Conservation (phyloP, 2,329 filamentous ascomycete genomes). For the Plenodomus lindquistii region DNA sequence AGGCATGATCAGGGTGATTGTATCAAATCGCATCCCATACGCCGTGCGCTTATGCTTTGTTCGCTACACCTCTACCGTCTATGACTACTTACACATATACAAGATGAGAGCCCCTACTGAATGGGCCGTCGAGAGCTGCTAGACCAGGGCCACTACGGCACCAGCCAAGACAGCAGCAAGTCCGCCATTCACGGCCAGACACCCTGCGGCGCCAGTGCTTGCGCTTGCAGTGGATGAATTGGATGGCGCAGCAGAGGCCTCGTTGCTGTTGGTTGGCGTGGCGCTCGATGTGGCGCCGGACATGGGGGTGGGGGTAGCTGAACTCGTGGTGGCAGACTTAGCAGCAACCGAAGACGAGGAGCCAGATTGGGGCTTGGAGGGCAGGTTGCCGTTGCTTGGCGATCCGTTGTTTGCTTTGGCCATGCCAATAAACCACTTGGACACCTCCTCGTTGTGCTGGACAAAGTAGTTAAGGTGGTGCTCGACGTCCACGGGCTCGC, state of each 20-base stretch:
- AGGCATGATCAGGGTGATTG: no score
- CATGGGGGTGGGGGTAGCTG: not conserved
- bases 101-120: not conserved
- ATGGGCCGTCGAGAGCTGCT: not conserved
- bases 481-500: constrained; percentile 55
- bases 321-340: not conserved
- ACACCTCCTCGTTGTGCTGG: constrained; percentile 27
- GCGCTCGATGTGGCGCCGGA: not conserved
- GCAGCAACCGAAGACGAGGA: not conserved
- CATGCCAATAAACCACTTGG: constrained; percentile 20
- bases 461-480: constrained; percentile 63
- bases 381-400: constrained; percentile 12
- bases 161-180: not conserved
- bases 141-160: not conserved
- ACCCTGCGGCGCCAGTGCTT: not conserved
- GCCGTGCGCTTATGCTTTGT: not conserved
- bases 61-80: not conserved
- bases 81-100: not conserved
- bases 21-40: not conserved
- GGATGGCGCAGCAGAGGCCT: not conserved
- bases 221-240: not conserved
- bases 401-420: constrained; percentile 14
- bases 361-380: constrained; percentile 9
- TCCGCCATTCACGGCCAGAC: not conserved
- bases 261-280: not conserved